These are phyloP conservation scores for Ormosia emarginata DNA, from an alignment of 306 rosid genomes.

Conservation along the genomic window DNA sequence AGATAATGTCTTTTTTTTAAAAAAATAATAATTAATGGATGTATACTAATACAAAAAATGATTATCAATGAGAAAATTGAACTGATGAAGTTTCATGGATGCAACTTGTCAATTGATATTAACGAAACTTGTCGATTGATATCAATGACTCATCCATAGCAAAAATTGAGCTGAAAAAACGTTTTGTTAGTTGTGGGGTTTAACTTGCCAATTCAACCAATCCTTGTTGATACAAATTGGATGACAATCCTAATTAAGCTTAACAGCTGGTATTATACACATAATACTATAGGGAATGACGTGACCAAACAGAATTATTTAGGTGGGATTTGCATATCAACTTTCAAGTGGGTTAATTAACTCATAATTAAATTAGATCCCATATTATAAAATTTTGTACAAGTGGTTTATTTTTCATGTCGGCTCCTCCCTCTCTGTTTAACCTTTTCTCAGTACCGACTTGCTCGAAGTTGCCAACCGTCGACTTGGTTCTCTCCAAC, in stretches of 20 bases:
- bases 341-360: not conserved
- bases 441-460: slow-evolving; percentile 13
- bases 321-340: not conserved
- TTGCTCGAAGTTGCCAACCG: not conserved
- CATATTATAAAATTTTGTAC: not conserved
- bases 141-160: not conserved
- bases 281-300: not conserved
- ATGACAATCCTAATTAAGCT: not conserved
- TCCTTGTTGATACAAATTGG: not conserved
- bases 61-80: not conserved
- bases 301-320: not conserved
- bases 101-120: slow-evolving; percentile 8
- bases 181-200: not conserved
- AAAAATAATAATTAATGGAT: not conserved
- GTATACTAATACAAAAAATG: not conserved
- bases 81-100: not conserved
- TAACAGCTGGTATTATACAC: not conserved
- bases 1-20: not conserved
- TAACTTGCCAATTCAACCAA: not conserved
- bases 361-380: not conserved
- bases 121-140: not conserved
- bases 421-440: slow-evolving; percentile 20
- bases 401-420: not conserved
- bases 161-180: not conserved
- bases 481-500: slow-evolving; percentile 1